phyloP scores from a whole-genome alignment of 106 monocot genomes.

The Platanthera guangdongensis region DNA sequence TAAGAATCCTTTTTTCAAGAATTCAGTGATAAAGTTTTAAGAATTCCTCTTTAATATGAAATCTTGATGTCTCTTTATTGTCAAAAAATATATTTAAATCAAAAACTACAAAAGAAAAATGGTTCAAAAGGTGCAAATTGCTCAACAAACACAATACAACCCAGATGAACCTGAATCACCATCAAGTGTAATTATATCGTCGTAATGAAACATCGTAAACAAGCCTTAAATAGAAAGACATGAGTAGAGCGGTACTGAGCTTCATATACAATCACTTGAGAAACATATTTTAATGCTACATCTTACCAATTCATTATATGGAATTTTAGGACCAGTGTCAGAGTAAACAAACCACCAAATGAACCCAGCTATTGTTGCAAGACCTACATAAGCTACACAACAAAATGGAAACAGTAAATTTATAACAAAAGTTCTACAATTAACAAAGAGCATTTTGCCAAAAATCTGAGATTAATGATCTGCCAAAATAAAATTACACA shows the following conservation, averaged over 20 bases:
- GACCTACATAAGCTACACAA: constrained; percentile 96
- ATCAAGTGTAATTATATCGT: background rate
- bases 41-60: background rate
- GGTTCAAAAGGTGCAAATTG: background rate
- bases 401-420: constrained; percentile 4
- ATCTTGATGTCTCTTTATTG: background rate
- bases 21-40: no score
- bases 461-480: background rate
- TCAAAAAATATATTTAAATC: background rate
- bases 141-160: background rate
- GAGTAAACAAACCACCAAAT: constrained; percentile 99
- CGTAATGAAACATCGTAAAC: background rate
- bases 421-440: background rate
- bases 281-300: background rate
- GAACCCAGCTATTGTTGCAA: constrained; percentile 94
- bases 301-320: constrained; percentile 89
- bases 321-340: constrained; percentile 73
- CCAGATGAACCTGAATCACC: background rate
- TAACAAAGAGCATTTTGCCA: background rate
- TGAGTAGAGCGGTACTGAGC: background rate
- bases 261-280: background rate
- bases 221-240: no score
- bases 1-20: no score
- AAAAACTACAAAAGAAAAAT: background rate
- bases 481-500: background rate